Base-by-base conservation (phyloP, 2,329 filamentous ascomycete species). In the Cordyceps fumosorosea region DNA sequence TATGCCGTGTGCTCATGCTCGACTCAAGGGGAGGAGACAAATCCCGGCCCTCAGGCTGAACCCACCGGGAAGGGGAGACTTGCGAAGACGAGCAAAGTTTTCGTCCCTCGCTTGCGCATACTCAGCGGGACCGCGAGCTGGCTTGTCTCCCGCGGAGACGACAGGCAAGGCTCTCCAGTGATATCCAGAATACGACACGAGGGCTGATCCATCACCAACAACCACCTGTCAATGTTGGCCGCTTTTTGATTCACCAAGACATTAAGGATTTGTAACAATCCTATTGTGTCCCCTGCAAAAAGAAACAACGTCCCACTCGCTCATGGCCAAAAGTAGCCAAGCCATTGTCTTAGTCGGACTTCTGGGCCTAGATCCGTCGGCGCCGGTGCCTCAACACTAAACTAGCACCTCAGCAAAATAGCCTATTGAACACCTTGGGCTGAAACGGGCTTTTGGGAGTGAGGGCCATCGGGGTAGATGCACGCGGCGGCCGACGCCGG, bases 351-450 rank as follows among this genome's bases (percentile, higher is more conserved):
- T 52, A 52, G 47, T 24, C 40, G 42, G 50, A 24, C n/a, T 22
- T 24, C 12, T 51, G 47, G 57, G 50, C 57, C 57, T 47, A 53
- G 57, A 60, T 60, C 40, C 40, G 24, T 47, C 47, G 29, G 56
- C 32, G 37, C 37, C 56, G 56, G 56, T 29, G 50, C 57, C 57
- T 54, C 50, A 47, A n/a, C 47, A 45, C 37, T 60, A 54, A 54
- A 16, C 26, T 60, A 60, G 57, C 47, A 26, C 40, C 4, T n/a
- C 1, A 22, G 29, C 29, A 29, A 29, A 11, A 14, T 5, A 22
- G 12, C n/a, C 34, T 47, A 11, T 22, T 50, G 18, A 40, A 18
- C 53, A 26, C 8, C 12, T 37, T 22, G 1, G 18, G 29, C 26
- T 6, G 16, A 47, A 26, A 14, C 37, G 47, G 47, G 34, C 45